These are phyloP conservation scores for Leishmania guyanensis DNA, from an alignment of 208 protist genomes.

Conservation along the genomic window DNA sequence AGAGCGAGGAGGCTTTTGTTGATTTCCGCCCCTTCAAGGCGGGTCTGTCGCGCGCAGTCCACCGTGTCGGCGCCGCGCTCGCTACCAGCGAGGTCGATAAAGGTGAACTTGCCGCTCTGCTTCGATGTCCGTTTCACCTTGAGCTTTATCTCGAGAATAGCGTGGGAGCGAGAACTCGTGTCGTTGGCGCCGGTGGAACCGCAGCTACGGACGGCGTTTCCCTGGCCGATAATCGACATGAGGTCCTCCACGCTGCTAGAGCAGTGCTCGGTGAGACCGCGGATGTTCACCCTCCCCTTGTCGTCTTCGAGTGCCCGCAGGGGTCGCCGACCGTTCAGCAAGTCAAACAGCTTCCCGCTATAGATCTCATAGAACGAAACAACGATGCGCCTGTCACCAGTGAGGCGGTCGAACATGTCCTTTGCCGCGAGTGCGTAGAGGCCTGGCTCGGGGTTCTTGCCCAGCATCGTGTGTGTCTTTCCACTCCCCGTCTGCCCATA, in stretches of 20 bases:
- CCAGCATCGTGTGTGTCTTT: constrained; percentile 93
- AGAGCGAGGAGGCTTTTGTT: constrained; percentile 91
- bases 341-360: constrained; percentile 73
- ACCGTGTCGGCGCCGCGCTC: constrained; percentile 85
- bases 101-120: constrained; percentile 59
- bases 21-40: constrained; percentile 90
- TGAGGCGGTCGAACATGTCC: constrained; percentile 74
- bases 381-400: constrained; percentile 35
- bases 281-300: constrained; percentile 65
- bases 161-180: constrained; percentile 94
- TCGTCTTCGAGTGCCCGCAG: constrained; percentile 71
- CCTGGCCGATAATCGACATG: constrained; percentile 81
- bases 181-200: constrained; percentile 95
- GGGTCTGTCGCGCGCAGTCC: constrained; percentile 81
- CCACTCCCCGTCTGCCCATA: constrained; percentile 93
- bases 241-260: constrained; percentile 53
- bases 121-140: constrained; percentile 6
- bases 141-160: constrained; percentile 90
- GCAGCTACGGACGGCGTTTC: constrained; percentile 75
- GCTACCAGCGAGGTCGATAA: constrained; percentile 94
- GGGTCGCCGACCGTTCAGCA: constrained; percentile 73
- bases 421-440: constrained; percentile 68
- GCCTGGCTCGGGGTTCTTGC: constrained; percentile 60
- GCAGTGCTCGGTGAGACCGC: constrained; percentile 61
- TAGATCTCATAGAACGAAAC: constrained; percentile 90